Conservation (phyloP, 75 land plant genomes). For the Pinus taeda region DNA sequence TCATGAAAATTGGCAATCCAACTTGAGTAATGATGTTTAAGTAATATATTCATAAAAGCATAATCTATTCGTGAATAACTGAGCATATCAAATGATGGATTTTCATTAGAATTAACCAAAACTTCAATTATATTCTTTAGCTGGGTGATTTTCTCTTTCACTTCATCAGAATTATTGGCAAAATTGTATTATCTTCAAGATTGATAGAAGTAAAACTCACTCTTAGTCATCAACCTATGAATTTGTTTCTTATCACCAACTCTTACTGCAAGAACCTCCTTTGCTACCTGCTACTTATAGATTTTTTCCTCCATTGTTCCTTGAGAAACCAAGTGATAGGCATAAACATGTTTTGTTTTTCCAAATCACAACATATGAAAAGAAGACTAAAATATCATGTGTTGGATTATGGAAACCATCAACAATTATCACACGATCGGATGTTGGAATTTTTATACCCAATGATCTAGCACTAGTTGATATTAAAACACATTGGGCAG, state of each 20-base stretch:
- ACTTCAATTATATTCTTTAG: background rate
- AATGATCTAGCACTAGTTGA: no score
- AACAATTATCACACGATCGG: no score
- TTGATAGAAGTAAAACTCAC: conserved; percentile 79
- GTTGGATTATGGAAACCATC: no score
- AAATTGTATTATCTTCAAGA: conserved; percentile 72
- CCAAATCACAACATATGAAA: conserved; percentile 97
- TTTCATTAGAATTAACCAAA: background rate
- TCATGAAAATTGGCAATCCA: conserved; percentile 89
- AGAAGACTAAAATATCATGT: conserved; percentile 55
- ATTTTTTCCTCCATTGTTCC: conserved; percentile 99
- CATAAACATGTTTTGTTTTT: conserved; percentile 87
- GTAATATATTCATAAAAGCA: conserved; percentile 1
- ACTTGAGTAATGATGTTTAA: conserved; percentile 24
- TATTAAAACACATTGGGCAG: no score
- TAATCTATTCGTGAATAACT: background rate
- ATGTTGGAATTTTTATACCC: no score
- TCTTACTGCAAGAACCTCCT: conserved; percentile 94
- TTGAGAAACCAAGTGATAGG: conserved; percentile 88
- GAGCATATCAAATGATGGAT: background rate
- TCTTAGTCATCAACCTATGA: conserved; percentile 75
- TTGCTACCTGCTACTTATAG: conserved; percentile 96
- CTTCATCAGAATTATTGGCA: conserved; percentile 12
- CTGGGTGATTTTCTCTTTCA: background rate
- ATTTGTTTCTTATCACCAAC: conserved; percentile 92